Base-by-base conservation (phyloP, 768 basidiomycete species). In the Punctularia strigosozonata region DNA sequence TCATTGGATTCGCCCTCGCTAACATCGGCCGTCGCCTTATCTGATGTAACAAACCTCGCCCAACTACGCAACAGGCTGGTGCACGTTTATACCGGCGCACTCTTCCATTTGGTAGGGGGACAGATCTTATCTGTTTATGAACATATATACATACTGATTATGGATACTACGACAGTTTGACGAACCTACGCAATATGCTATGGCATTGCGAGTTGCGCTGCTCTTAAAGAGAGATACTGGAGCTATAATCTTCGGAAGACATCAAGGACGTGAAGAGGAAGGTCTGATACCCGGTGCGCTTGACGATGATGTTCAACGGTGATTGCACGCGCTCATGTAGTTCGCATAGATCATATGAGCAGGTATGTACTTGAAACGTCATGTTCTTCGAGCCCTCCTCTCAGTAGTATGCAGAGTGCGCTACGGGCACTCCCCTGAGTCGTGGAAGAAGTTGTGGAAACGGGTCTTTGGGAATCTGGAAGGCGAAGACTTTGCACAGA, bases 51-150 rank as follows among this genome's bases (percentile, higher is more conserved):
- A 3, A 25, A 38, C 20, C 45, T 61, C 7, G 36, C 47, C 10
- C 47, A 56, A 18, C 47, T 61, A 10, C 43, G 39, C 13, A 53
- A 50, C 25, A 25, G 47, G 15, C 40, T 57, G 18, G 51, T 46
- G 26, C 51, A 55, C 41, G 41, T 61, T 22, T 59, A 61, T 39
- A 42, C 53, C 3, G 57, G 58, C 2, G 54, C 59, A 7, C 41
- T 63, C 8, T 63, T 63, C 45, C 57, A 63, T 36, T 48, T 61
- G n/a, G n/a, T n/a, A n/a, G n/a, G n/a, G n/a, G n/a, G n/a, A n/a
- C n/a, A n/a, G n/a, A n/a, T n/a, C n/a, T n/a, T n/a, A n/a, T n/a
- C n/a, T n/a, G n/a, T n/a, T n/a, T n/a, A n/a, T n/a, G n/a, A n/a
- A n/a, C n/a, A n/a, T n/a, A n/a, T n/a, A n/a, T n/a, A n/a, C n/a